These are phyloP conservation scores for Colletotrichum tanaceti DNA, from an alignment of 2,329 filamentous ascomycete genomes.

Conservation along the genomic window DNA sequence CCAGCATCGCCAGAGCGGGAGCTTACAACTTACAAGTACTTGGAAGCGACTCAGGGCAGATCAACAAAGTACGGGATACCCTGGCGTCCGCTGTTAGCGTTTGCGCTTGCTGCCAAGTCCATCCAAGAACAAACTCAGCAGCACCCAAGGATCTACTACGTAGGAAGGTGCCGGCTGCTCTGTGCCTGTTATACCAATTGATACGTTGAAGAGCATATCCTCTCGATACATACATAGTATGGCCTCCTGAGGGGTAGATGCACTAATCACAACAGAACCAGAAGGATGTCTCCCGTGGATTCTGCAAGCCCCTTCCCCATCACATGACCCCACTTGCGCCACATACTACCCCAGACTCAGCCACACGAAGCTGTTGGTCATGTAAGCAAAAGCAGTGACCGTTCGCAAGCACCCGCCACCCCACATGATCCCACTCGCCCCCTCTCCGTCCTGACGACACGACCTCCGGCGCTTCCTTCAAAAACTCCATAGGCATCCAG, in stretches of 20 bases:
- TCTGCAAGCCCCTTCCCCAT: slow-evolving; percentile 1
- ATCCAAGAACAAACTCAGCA: slow-evolving; percentile 19
- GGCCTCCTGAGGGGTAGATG: background rate
- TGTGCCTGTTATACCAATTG: background rate
- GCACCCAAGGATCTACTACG: background rate
- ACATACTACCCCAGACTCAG: slow-evolving; percentile 33
- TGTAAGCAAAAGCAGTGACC: slow-evolving; percentile 10
- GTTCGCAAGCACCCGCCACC: slow-evolving; percentile 34
- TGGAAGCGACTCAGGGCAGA: background rate
- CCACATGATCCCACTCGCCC: slow-evolving; percentile 30
- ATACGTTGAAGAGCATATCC: background rate
- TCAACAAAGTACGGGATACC: slow-evolving; percentile 21
- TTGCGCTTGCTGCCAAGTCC: slow-evolving; percentile 23
- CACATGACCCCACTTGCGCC: slow-evolving; percentile 32
- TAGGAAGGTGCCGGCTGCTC: slow-evolving; percentile 2
- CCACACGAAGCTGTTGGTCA: background rate
- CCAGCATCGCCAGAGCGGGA: background rate
- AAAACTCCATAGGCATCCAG: slow-evolving; percentile 21
- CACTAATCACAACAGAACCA: background rate
- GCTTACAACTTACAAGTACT: no score
- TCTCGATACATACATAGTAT: rapidly evolving
- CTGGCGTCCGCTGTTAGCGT: slow-evolving; percentile 15
- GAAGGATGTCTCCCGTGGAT: slow-evolving; percentile 4
- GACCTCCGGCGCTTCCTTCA: slow-evolving; percentile 17
- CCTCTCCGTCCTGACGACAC: slow-evolving; percentile 35